Conservation (phyloP, 495 filamentous ascomycete species). For the Daldinia decipiens region DNA sequence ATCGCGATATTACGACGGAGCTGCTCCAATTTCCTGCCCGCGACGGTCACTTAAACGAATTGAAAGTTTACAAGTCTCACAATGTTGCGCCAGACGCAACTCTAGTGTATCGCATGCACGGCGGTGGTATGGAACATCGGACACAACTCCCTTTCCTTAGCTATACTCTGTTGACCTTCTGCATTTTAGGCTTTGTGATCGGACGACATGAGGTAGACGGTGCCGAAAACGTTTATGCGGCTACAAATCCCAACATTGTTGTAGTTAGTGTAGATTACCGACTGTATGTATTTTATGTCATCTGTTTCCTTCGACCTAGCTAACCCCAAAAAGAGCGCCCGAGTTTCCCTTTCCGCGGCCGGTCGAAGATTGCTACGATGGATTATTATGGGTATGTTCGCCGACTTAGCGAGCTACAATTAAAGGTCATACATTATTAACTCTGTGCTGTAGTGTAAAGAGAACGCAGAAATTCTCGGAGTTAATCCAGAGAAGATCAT, state of each 20-base stretch:
- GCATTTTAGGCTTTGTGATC: conserved; percentile 33
- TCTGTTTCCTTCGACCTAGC: background rate
- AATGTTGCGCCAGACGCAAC: background rate
- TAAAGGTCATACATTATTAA: background rate
- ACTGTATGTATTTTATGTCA: background rate
- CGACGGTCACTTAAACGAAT: background rate
- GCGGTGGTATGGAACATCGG: background rate
- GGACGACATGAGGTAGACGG: conserved; percentile 43
- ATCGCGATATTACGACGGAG: background rate
- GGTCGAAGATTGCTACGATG: background rate
- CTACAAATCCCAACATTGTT: conserved; percentile 39
- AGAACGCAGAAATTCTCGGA: background rate
- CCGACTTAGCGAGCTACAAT: background rate
- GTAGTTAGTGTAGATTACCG: background rate
- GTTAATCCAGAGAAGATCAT: background rate
- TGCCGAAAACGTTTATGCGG: conserved; percentile 45
- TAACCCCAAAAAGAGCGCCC: background rate
- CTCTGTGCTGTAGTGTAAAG: background rate
- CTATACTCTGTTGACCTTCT: background rate
- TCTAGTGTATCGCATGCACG: background rate
- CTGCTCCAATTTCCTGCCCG: background rate
- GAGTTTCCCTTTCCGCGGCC: conserved; percentile 1
- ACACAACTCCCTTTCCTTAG: background rate
- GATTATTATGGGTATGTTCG: background rate
- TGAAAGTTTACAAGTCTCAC: background rate